Evolutionary conservation across 345 rosid species (phyloP).

Genomic region (Firmiana major): DNA sequence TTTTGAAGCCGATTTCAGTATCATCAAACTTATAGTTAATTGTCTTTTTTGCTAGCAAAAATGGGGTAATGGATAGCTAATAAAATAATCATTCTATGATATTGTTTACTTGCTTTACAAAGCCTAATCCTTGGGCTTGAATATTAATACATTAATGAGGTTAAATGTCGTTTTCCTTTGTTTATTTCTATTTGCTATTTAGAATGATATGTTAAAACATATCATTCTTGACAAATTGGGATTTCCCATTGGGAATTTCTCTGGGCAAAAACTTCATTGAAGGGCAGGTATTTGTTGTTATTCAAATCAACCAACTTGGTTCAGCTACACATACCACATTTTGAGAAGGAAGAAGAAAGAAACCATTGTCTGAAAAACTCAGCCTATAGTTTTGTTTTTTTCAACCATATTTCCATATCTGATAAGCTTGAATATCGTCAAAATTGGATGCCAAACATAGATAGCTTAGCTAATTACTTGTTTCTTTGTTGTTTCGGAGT

Average conservation of each 20-base stretch:
- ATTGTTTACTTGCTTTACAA: too few species aligned
- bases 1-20: too few species aligned
- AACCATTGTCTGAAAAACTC: background rate
- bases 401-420: background rate
- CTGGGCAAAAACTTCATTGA: background rate
- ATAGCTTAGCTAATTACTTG: background rate
- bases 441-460: background rate
- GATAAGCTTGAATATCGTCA: background rate
- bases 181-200: too few species aligned
- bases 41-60: too few species aligned
- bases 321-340: background rate
- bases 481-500: background rate
- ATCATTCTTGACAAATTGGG: background rate
- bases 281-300: background rate
- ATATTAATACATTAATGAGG: background rate
- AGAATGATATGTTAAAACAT: background rate
- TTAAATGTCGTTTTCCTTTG: background rate
- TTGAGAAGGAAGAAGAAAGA: background rate
- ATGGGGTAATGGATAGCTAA: too few species aligned
- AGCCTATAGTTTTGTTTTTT: background rate
- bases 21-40: too few species aligned
- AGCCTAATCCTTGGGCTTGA: background rate
- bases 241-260: background rate
- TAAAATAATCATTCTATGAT: too few species aligned
- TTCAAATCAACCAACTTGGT: background rate